Percentiles rank a stretch among this genome's conserved stretches.
These are phyloP conservation scores for Silene uniflora DNA, from an alignment of 148 eudicot species.

Conservation along the genomic window DNA sequence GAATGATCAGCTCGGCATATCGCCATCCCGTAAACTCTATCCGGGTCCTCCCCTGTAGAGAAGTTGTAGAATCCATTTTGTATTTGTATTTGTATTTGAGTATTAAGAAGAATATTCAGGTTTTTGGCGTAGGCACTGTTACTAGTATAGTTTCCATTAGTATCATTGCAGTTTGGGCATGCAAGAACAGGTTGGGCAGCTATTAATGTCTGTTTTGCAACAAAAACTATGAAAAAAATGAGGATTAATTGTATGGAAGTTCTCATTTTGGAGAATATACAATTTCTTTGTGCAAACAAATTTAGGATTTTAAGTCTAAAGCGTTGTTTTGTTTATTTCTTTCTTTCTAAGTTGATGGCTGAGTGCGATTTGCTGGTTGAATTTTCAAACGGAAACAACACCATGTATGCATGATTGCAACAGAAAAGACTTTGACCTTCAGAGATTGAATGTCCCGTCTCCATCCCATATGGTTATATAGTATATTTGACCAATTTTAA, in stretches of 20 bases:
- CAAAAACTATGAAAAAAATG: background rate
- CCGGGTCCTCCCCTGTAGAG: slow-evolving; percentile 28
- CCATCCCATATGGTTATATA: too few species aligned
- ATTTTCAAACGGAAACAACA: too few species aligned
- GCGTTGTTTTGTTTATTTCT: too few species aligned
- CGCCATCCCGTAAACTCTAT: slow-evolving; percentile 22
- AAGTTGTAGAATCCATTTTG: slow-evolving; percentile 34
- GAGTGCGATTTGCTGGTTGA: too few species aligned
- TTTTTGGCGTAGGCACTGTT: slow-evolving; percentile 12
- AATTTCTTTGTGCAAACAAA: too few species aligned
- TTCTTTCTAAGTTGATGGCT: too few species aligned
- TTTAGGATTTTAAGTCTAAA: too few species aligned
- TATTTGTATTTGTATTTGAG: slow-evolving; percentile 23
- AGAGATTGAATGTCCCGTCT: too few species aligned
- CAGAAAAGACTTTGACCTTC: too few species aligned
- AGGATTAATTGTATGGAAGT: too few species aligned
- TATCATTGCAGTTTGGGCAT: background rate
- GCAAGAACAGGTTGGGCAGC: background rate
- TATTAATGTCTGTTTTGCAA: background rate
- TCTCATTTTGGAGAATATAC: background rate
- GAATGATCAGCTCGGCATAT: slow-evolving; percentile 9
- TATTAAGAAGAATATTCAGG: slow-evolving; percentile 1
- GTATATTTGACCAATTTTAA: too few species aligned
- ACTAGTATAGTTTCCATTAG: background rate
- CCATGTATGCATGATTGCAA: too few species aligned